Conservation (phyloP, 257 asterid genomes). For the Pogostemon cablin region DNA sequence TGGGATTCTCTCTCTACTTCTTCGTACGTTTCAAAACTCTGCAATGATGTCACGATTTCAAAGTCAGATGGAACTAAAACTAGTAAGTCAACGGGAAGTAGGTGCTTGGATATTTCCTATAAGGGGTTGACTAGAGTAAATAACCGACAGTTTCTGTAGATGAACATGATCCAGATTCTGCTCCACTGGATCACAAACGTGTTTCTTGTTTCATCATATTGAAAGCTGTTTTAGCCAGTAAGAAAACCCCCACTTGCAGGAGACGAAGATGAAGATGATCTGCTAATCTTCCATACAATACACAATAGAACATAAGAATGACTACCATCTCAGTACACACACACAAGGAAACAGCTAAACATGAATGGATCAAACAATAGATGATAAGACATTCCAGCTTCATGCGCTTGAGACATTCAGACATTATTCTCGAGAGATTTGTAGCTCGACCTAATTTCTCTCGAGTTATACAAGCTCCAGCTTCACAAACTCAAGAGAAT, state of each 20-base stretch:
- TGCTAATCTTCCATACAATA: no score
- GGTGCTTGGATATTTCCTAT: conserved; percentile 26
- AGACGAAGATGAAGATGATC: no score
- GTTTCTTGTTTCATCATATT: not conserved
- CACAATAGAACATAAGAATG: no score
- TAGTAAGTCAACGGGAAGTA: conserved; percentile 3
- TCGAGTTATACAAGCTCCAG: not conserved
- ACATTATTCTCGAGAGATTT: not conserved
- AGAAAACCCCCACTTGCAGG: no score
- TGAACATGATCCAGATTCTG: conserved; percentile 2
- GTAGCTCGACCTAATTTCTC: not conserved
- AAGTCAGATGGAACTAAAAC: not conserved
- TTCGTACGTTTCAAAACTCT: no score
- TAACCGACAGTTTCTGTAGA: not conserved
- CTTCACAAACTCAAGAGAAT: not conserved
- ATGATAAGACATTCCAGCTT: not conserved
- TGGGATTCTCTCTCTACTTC: not conserved
- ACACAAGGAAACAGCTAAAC: no score
- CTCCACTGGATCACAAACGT: not conserved
- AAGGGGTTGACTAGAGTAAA: not conserved
- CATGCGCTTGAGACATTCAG: not conserved
- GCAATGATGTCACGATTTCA: no score
- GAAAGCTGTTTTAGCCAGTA: no score
- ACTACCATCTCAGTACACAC: no score
- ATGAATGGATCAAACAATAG: no score